A percentile compares a stretch with the other conserved stretches of the same genome.
Conservation (phyloP, 2,329 filamentous ascomycete species). For the Pestalotiopsis sp. region DNA sequence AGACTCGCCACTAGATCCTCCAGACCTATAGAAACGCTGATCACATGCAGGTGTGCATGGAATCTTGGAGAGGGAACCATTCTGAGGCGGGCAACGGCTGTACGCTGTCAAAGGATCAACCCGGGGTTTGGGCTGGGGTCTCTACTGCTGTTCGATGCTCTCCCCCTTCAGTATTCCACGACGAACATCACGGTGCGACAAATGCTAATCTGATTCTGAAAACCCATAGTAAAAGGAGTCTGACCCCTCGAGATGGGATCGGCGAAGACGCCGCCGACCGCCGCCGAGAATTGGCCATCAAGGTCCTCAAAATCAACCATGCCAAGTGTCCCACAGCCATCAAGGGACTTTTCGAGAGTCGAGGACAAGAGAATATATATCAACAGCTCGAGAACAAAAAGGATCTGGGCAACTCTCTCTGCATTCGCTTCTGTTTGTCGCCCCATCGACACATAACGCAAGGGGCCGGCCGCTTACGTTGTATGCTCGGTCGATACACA, state of each 20-base stretch:
- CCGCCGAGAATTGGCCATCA: slow-evolving; percentile 5
- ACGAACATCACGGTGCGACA: background rate
- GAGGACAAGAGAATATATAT: background rate
- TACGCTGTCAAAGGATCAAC: background rate
- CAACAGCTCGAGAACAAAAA: background rate
- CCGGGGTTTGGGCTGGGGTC: background rate
- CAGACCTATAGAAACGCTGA: background rate
- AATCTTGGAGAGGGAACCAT: background rate
- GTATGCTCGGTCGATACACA: background rate
- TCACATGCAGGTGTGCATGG: slow-evolving; percentile 18
- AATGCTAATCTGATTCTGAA: background rate
- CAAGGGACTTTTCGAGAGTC: background rate
- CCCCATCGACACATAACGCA: background rate
- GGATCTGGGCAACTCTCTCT: background rate
- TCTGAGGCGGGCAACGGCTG: background rate
- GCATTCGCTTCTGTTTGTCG: background rate
- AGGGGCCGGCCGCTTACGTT: background rate
- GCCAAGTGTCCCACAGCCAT: background rate
- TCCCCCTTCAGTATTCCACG: background rate
- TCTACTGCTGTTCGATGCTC: background rate
- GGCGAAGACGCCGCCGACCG: background rate
- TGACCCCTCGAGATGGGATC: background rate
- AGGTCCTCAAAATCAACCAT: background rate
- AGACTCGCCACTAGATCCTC: background rate
- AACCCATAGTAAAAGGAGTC: background rate